phyloP scores from a whole-genome alignment of 1,284 basidiomycete species.

The Boletus coffeatus region DNA sequence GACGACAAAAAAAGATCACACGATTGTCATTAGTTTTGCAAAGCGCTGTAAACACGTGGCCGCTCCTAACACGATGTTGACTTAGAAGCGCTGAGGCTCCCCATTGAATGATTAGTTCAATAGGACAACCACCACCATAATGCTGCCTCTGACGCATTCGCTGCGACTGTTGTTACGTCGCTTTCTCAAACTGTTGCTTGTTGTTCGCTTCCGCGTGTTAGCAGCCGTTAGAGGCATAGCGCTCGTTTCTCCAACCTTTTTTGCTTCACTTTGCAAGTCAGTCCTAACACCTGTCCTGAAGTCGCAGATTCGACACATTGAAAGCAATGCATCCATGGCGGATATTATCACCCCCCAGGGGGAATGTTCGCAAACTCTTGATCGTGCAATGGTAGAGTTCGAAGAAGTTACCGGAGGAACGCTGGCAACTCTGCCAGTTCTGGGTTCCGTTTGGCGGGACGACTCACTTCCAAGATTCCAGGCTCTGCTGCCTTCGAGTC shows the following conservation, averaged over 20 bases:
- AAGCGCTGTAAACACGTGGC: no score
- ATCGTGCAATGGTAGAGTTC: background rate
- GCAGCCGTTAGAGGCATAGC: constrained; percentile 1
- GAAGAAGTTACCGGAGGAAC: background rate
- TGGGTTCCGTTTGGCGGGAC: background rate
- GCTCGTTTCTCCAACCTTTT: background rate
- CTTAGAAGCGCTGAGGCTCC: background rate
- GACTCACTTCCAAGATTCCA: background rate
- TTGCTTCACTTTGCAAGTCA: constrained; percentile 9
- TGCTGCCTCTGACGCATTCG: background rate
- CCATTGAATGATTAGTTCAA: background rate
- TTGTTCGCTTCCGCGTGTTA: constrained; percentile 4
- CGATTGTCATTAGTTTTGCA: no score
- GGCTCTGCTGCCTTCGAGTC: background rate
- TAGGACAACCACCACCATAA: background rate
- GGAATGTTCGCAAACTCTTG: background rate
- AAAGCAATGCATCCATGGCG: background rate
- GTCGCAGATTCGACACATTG: background rate
- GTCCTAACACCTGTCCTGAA: constrained; percentile 1
- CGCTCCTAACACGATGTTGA: background rate
- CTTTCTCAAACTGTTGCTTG: constrained; percentile 4
- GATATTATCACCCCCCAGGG: background rate
- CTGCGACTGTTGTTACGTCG: constrained; percentile 3
- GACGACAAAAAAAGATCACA: no score
- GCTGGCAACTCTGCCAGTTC: constrained; percentile 3